Base-by-base conservation (phyloP, 2,329 filamentous ascomycete species). In the Grosmannia clavigera region DNA sequence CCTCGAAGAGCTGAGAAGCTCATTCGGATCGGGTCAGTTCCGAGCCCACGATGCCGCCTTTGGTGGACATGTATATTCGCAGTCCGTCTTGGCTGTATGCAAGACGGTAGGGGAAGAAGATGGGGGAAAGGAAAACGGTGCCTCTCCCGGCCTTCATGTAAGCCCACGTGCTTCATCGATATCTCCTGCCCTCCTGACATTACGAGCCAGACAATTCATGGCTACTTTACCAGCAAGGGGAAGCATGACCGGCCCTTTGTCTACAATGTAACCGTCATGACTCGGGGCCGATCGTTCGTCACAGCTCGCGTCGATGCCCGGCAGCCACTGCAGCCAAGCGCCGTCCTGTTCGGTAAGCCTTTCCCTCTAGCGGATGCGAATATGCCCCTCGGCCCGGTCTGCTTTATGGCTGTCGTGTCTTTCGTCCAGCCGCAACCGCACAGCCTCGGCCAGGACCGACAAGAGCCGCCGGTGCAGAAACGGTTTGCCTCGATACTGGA, bases 131-230 rank as follows among this genome's bases (percentile, higher is more conserved):
- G 12, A 16, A 19, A n/a, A 7, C 3, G 31, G 14, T 10, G 33
- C 33, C 19, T 43, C 50, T 70, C 40, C 59, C 2, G 60, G 57
- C n/a, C 29, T 76, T 55, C 76, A 78, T 67, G 75, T 76, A 70
- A 61, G 74, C 66, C n/a, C 31, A 52, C n/a, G 9, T 27, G 33
- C 29, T 31, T 25, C 22, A 2, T 0, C n/a, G 3, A 19, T 11
- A 2, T 22, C 5, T 11, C 22, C 22, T 19, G 12, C 22, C 33
- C 6, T 11, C 7, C 29, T 29, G 10, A 5, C 3, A 43, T 82
- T 79, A 77, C 79, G 9, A 78, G 2, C 3, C 43, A 82, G 80
- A 77, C 79, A 10, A 78, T 83, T 27, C 78, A 82, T 65, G 81
- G 79, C 10, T 79, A 76, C 65, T 84, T 83, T 66, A 78, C 78